Base-by-base conservation (phyloP, 2,329 filamentous ascomycete genomes). In the Talaromyces sp. region DNA sequence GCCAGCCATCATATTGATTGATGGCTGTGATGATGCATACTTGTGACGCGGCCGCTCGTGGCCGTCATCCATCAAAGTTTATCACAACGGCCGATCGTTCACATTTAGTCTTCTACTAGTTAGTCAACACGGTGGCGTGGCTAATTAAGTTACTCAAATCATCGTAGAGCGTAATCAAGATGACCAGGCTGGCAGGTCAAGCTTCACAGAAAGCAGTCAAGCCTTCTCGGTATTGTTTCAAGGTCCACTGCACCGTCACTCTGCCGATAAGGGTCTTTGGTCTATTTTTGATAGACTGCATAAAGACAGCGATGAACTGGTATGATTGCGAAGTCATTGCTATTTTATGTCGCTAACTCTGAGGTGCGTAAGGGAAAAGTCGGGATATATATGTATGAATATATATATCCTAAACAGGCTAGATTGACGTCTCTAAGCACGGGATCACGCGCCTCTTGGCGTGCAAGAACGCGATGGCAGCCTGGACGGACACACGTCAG, bases 401-500 rank as follows among this genome's bases (percentile, higher is more conserved):
- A 35, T 19, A 15, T 27, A 45, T 43, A 56, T 49, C 59, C 59
- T 8, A 25, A 66, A 66, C 27, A 50, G 59, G 64, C 43, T 66
- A 66, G 64, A 66, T 65, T 57, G 47, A 11, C 5, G n/a, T 22
- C 27, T 19, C 1, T 19, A 35, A 33, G 45, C 64, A 66, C 64
- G 64, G 59, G 64, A 66, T 37, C 60, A 50, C 64, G 64, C 60
- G 56, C 39, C 56, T 45, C 56, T 59, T 59, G 56, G 56, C 56
- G 49, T 56, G 49, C 25, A 35, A 43, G 31, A 62, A 37, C 60
- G 61, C 61, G 47, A 43, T 43, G 56, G 59, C 43, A 33, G 31
- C 43, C 27, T 62, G 59, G 15, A 47, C 37, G 22, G 15, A 61
- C 33, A 27, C 47, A 61, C 47, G 25, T 61, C 45, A 31, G 39